Evolutionary conservation across 495 filamentous ascomycete genomes (phyloP).

Genomic region (Penicillium cinerascens): DNA sequence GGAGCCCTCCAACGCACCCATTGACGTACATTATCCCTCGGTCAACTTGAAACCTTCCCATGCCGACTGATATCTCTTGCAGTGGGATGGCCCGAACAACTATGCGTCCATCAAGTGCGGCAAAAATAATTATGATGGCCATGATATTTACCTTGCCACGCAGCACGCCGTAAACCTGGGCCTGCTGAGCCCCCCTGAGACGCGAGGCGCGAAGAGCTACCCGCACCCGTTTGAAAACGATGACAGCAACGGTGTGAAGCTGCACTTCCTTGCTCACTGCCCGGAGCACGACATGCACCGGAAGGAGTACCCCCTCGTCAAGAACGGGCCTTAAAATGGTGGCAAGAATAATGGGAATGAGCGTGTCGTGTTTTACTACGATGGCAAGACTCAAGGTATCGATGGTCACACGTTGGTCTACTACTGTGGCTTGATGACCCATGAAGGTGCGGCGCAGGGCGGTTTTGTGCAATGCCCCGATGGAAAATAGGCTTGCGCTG

Average conservation of each 20-base stretch:
- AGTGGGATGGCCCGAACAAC: neutral
- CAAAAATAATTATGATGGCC: neutral
- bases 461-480: neutral
- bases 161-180: neutral
- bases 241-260: neutral
- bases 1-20: too few species aligned
- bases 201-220: neutral
- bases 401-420: neutral
- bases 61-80: too few species aligned
- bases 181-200: neutral
- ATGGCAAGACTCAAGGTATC: neutral
- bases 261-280: neutral
- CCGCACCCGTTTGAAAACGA: neutral
- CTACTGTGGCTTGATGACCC: slow-evolving; percentile 1
- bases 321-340: neutral
- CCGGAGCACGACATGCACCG: neutral
- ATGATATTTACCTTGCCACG: neutral
- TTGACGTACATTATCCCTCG: too few species aligned
- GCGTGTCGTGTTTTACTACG: slow-evolving; percentile 1
- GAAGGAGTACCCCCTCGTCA: neutral
- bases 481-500: too few species aligned
- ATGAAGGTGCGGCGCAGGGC: neutral
- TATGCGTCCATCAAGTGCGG: neutral
- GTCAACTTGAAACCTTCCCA: too few species aligned
- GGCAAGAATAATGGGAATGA: neutral